A percentile compares a stretch with the other conserved stretches of the same genome.
phyloP scores from a whole-genome alignment of 2,329 filamentous ascomycete species.

The Xylariomycetidae sp. region DNA sequence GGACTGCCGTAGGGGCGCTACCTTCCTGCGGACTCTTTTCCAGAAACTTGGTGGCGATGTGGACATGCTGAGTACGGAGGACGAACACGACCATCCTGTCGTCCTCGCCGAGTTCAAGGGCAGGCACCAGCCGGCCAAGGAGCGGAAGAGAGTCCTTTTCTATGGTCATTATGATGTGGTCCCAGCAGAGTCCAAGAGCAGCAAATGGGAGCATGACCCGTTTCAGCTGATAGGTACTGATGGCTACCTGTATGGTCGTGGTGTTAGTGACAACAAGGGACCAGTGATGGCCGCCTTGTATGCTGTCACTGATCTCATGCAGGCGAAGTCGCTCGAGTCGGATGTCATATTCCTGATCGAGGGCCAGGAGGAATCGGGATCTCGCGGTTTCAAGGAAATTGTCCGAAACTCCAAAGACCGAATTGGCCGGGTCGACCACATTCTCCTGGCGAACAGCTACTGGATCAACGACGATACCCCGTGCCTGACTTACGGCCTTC shows the following conservation, averaged over 20 bases:
- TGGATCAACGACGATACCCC: constrained; percentile 96
- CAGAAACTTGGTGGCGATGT: constrained; percentile 87
- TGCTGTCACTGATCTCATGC: constrained; percentile 82
- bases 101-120: constrained; percentile 85
- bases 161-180: constrained; percentile 99
- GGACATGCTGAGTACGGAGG: constrained; percentile 80
- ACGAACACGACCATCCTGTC: constrained; percentile 76
- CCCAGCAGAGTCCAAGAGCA: constrained; percentile 74
- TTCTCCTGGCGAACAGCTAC: constrained; percentile 94
- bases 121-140: constrained; percentile 59
- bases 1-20: constrained; percentile 89
- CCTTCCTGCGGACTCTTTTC: constrained; percentile 84
- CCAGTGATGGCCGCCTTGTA: constrained; percentile 92
- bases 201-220: constrained; percentile 82
- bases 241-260: constrained; percentile 89
- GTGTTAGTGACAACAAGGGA: constrained; percentile 97
- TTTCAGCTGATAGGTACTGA: constrained; percentile 87
- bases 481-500: constrained; percentile 88
- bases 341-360: constrained; percentile 94
- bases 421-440: constrained; percentile 90
- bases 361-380: constrained; percentile 93
- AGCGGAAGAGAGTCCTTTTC: constrained; percentile 84
- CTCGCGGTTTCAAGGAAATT: constrained; percentile 81
- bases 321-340: constrained; percentile 76
- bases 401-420: constrained; percentile 74